Percentiles rank a stretch among this genome's conserved stretches.
These are phyloP conservation scores for Colletotrichum tanaceti DNA, from an alignment of 2,329 filamentous ascomycete genomes.

Conservation along the genomic window DNA sequence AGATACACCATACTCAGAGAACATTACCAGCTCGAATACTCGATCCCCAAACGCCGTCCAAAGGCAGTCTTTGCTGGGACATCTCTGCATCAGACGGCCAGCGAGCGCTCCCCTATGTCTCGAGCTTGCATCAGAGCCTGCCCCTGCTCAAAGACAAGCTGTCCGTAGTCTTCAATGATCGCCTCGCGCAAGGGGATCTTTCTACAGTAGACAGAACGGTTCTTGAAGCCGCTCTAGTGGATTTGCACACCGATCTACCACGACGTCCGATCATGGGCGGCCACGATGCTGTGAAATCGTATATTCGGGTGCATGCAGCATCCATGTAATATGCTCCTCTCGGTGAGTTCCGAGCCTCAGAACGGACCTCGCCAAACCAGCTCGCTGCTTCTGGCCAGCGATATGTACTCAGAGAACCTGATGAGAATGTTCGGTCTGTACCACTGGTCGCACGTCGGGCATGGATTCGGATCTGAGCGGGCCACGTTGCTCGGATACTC, in stretches of 20 bases:
- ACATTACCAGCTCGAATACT: background rate
- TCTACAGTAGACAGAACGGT: background rate
- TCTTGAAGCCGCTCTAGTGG: background rate
- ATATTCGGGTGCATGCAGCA: background rate
- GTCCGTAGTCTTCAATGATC: background rate
- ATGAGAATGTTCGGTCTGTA: slow-evolving; percentile 6
- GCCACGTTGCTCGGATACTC: background rate
- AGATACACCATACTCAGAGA: background rate
- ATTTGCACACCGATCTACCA: slow-evolving; percentile 1
- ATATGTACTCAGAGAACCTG: background rate
- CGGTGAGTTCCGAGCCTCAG: background rate
- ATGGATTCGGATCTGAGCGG: slow-evolving; percentile 3
- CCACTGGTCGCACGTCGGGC: slow-evolving; percentile 1
- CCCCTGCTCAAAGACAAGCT: slow-evolving; percentile 14
- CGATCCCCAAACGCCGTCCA: background rate
- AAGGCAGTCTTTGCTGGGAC: no score
- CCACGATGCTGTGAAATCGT: background rate
- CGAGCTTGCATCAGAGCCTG: slow-evolving; percentile 4
- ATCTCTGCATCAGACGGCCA: background rate
- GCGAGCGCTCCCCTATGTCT: background rate
- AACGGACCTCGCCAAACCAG: background rate
- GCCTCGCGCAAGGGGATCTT: background rate
- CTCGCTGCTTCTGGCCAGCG: background rate
- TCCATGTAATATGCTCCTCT: background rate
- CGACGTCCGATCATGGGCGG: background rate